phyloP scores from a whole-genome alignment of 1,284 basidiomycete genomes.

The Cerrena zonata region DNA sequence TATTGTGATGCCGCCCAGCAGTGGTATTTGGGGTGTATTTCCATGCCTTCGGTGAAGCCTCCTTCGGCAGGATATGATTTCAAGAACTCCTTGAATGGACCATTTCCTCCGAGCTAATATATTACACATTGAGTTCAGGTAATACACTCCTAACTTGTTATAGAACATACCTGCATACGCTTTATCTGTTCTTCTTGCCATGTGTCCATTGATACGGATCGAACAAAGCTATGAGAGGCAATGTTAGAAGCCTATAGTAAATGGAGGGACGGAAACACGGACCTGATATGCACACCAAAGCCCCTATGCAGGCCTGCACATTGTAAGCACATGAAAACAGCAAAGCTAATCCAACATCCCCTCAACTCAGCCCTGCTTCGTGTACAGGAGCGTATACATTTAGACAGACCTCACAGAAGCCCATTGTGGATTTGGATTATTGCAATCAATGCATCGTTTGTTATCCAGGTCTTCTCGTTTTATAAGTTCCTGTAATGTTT shows the following conservation, averaged over 20 bases:
- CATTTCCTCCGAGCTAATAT: constrained; percentile 76
- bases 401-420: constrained; percentile 63
- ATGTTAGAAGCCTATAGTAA: constrained; percentile 13
- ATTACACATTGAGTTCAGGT: constrained; percentile 8
- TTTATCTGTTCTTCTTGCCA: constrained; percentile 88
- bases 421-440: constrained; percentile 87
- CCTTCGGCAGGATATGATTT: constrained; percentile 70
- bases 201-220: constrained; percentile 92
- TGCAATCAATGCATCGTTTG: constrained; percentile 76
- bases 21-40: constrained; percentile 78
- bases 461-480: constrained; percentile 69
- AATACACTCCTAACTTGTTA: constrained; percentile 10
- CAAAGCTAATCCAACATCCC: constrained; percentile 47
- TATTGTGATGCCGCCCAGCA: constrained; percentile 90
- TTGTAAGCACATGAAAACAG: constrained; percentile 85
- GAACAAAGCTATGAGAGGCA: constrained; percentile 65
- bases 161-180: constrained; percentile 73
- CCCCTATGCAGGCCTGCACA: constrained; percentile 88
- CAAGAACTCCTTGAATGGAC: constrained; percentile 74
- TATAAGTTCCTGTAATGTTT: constrained; percentile 69
- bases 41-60: constrained; percentile 68
- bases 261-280: constrained; percentile 9
- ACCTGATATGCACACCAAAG: constrained; percentile 84
- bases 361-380: constrained; percentile 16
- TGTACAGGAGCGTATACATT: background rate